A percentile compares a stretch with the other conserved stretches of the same genome.
phyloP scores from a whole-genome alignment of 805 yeast species.

The Candida ipomoeae region DNA sequence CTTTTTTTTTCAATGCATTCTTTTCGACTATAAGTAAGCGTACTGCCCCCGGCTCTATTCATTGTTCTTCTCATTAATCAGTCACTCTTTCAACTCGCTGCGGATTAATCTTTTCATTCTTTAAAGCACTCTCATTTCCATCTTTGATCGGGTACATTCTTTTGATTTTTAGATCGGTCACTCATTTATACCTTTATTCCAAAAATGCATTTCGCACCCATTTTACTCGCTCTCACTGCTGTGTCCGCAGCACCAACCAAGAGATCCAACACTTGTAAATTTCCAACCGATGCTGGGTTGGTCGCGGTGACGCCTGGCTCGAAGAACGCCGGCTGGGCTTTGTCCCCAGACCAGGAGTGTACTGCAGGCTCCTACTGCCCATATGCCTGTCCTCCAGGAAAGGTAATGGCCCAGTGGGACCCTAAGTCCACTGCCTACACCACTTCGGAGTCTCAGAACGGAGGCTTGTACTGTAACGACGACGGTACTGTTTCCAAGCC shows the following conservation, averaged over 20 bases:
- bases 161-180: neutral
- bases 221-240: conserved; percentile 18
- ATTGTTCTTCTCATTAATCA: neutral
- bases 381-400: conserved; percentile 87
- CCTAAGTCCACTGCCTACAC: conserved; percentile 64
- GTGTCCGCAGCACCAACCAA: conserved; percentile 25
- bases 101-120: neutral
- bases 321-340: conserved; percentile 81
- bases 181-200: neutral
- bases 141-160: neutral
- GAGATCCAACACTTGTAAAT: conserved; percentile 50
- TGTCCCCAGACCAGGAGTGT: conserved; percentile 70
- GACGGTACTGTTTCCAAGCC: conserved; percentile 67
- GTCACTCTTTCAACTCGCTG: neutral
- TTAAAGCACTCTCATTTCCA: neutral
- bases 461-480: conserved; percentile 75
- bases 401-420: conserved; percentile 87
- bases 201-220: conserved; percentile 16
- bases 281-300: conserved; percentile 65
- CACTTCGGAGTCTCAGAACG: conserved; percentile 75
- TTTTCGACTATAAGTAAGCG: neutral
- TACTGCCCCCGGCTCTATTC: neutral
- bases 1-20: neutral
- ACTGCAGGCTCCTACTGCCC: conserved; percentile 81
- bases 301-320: conserved; percentile 61